phyloP scores from a whole-genome alignment of 345 rosid species.

The Bruguiera parviflora region DNA sequence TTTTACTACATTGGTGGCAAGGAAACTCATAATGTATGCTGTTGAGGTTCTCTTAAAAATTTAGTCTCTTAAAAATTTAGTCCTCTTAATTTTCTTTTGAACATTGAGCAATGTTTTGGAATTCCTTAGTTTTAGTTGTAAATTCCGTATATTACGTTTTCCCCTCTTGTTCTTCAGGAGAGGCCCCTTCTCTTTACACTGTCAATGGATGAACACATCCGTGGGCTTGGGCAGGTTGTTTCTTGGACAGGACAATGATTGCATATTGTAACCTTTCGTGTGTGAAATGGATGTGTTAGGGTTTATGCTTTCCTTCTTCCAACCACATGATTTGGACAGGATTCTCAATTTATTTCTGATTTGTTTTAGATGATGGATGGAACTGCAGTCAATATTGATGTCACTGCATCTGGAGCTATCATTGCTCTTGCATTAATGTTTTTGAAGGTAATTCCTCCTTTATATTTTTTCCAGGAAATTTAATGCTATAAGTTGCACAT shows the following conservation, averaged over 20 bases:
- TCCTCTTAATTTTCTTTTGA: constrained; percentile 7
- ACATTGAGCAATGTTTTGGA: constrained; percentile 14
- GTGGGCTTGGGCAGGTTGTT: constrained; percentile 71
- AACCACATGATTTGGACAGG: background rate
- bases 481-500: constrained; percentile 5
- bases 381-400: constrained; percentile 71
- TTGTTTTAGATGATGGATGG: constrained; percentile 75
- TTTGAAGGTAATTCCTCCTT: constrained; percentile 56
- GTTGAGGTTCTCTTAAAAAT: constrained; percentile 20
- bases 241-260: constrained; percentile 15
- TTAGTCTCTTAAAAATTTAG: constrained; percentile 5
- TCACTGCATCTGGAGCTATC: constrained; percentile 94
- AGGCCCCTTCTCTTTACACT: constrained; percentile 47
- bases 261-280: background rate
- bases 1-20: constrained; percentile 86
- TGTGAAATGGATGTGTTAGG: too few species aligned
- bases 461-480: constrained; percentile 8
- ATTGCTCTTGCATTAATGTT: constrained; percentile 90
- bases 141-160: constrained; percentile 15
- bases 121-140: constrained; percentile 12
- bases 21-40: constrained; percentile 59
- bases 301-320: background rate
- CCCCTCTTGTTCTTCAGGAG: constrained; percentile 42
- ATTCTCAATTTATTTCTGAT: constrained; percentile 1
- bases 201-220: constrained; percentile 57